Percentiles rank a stretch among this genome's conserved stretches.
Evolutionary conservation across 352 stramenopile species (phyloP).

Genomic region (Phytopythium chamaehyphon): DNA sequence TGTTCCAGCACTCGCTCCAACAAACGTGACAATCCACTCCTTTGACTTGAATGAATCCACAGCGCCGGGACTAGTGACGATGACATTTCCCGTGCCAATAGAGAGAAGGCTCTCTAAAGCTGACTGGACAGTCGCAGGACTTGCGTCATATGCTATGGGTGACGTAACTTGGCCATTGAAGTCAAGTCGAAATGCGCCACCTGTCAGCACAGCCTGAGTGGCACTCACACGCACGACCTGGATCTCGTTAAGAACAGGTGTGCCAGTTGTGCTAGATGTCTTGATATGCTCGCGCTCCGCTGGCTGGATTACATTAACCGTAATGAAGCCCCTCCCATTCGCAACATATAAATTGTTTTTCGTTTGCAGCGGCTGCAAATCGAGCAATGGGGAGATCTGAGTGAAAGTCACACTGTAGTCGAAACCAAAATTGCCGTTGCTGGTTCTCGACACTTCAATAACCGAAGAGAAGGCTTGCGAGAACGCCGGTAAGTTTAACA

Average conservation of each 20-base stretch:
- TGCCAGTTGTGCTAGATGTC: conserved; percentile 44
- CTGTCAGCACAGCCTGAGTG: conserved; percentile 24
- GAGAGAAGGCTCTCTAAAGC: conserved; percentile 71
- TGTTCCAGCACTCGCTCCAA: conserved; percentile 29
- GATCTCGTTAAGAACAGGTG: conserved; percentile 62
- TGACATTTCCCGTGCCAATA: conserved; percentile 35
- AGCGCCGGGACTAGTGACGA: conserved; percentile 26
- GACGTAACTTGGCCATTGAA: conserved; percentile 65
- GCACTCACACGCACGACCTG: conserved; percentile 61
- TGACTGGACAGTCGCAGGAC: conserved; percentile 46
- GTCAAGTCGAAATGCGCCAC: conserved; percentile 58
- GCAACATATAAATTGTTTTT: conserved; percentile 69
- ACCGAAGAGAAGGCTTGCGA: conserved; percentile 7
- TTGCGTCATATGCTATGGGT: conserved; percentile 63
- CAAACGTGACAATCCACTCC: conserved; percentile 66
- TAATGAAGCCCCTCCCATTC: conserved; percentile 32
- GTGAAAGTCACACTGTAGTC: conserved; percentile 73
- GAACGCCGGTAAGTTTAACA: conserved; percentile 60
- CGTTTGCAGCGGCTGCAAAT: conserved; percentile 26
- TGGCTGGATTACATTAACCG: conserved; percentile 21
- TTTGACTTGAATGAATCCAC: conserved; percentile 22
- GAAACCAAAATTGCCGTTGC: conserved; percentile 61
- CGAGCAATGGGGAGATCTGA: conserved; percentile 28
- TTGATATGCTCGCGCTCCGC: conserved; percentile 70
- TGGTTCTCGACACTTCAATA: conserved; percentile 47